These are phyloP conservation scores for Hyphopichia khmerensis DNA, from an alignment of 1,139 yeast species.

Conservation along the genomic window DNA sequence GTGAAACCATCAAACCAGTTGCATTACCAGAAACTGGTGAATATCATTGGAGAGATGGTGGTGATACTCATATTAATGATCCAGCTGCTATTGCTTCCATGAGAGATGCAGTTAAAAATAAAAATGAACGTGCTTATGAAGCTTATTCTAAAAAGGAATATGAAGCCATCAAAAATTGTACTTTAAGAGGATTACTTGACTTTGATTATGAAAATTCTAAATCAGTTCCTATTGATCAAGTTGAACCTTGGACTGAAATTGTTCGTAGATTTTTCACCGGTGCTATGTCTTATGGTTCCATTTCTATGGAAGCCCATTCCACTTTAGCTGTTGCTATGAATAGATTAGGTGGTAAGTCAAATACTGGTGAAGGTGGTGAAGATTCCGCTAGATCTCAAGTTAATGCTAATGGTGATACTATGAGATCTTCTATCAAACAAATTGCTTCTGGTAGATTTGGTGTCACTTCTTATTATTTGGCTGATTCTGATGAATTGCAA, in stretches of 20 bases:
- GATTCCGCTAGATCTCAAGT: constrained; percentile 87
- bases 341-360: constrained; percentile 94
- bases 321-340: constrained; percentile 98
- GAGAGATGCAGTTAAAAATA: constrained; percentile 96
- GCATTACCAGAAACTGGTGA: constrained; percentile 95
- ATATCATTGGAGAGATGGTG: constrained; percentile 98
- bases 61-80: constrained; percentile 90
- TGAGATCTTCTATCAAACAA: constrained; percentile 97
- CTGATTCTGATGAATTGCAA: constrained; percentile 97
- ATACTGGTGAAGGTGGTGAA: constrained; percentile 99
- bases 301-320: constrained; percentile 97
- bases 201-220: constrained; percentile 72
- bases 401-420: constrained; percentile 86
- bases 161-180: constrained; percentile 90
- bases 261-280: constrained; percentile 97
- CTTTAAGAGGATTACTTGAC: constrained; percentile 90
- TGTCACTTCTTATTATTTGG: constrained; percentile 89
- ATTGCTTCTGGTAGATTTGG: constrained; percentile 98
- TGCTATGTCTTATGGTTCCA: constrained; percentile 99
- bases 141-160: constrained; percentile 86
- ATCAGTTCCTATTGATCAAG: constrained; percentile 92
- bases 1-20: constrained; percentile 67
- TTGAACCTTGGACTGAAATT: constrained; percentile 99
- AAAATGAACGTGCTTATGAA: constrained; percentile 89
- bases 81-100: constrained; percentile 93